Percentiles rank a stretch among this genome's conserved stretches.
Conservation (phyloP, 1,284 basidiomycete species). For the Ustilago curta region DNA sequence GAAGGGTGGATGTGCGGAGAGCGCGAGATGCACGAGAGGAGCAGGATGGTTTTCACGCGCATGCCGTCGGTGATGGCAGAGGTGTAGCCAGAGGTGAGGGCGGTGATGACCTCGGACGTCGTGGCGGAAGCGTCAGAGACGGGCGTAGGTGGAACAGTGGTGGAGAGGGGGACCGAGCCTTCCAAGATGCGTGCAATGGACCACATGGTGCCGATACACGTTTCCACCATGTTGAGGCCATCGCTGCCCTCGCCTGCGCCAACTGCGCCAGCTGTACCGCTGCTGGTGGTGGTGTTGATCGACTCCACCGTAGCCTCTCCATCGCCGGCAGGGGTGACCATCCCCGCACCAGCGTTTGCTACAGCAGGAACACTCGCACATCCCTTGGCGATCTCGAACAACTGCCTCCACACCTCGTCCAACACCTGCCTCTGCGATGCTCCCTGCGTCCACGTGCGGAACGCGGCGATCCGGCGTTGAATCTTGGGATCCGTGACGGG, state of each 20-base stretch:
- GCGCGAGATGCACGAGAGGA: constrained; percentile 53
- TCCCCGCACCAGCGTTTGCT: constrained; percentile 12
- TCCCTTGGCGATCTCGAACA: constrained; percentile 45
- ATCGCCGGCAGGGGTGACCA: not conserved
- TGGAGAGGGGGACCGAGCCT: constrained; percentile 38
- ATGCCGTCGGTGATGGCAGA: constrained; percentile 49
- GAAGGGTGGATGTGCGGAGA: constrained; percentile 4
- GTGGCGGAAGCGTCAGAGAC: constrained; percentile 13
- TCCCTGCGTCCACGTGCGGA: constrained; percentile 27
- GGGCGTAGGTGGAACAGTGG: not conserved
- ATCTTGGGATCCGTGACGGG: constrained; percentile 44
- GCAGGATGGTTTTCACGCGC: constrained; percentile 56
- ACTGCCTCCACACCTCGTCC: constrained; percentile 7
- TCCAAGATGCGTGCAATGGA: constrained; percentile 53
- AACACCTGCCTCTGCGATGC: not conserved
- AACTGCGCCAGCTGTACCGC: too few species aligned
- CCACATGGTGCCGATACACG: constrained; percentile 60
- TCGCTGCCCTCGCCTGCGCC: constrained; percentile 34
- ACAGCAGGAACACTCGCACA: constrained; percentile 51
- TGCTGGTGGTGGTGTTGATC: not conserved
- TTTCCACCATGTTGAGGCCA: constrained; percentile 57
- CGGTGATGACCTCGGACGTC: constrained; percentile 34
- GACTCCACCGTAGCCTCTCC: constrained; percentile 3
- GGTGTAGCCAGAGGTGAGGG: constrained; percentile 48
- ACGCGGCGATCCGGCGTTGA: constrained; percentile 34